A percentile compares a stretch with the other conserved stretches of the same genome.
These are phyloP conservation scores for Symbiotaphrina buchneri DNA, from an alignment of 495 filamentous ascomycete species.

Conservation along the genomic window DNA sequence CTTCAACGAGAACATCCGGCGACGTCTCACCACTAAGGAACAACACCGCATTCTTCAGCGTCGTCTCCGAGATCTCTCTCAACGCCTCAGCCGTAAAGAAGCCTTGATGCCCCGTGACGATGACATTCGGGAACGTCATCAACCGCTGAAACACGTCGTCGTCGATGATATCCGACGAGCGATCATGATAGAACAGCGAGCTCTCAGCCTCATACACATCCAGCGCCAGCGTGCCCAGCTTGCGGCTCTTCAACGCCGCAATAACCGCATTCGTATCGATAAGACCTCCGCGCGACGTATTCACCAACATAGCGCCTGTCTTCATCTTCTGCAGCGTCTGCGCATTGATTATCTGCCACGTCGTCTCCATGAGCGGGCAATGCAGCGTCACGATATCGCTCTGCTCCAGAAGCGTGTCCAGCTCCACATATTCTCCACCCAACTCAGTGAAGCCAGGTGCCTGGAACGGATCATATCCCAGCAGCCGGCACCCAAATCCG, in stretches of 20 bases:
- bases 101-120: slow-evolving; percentile 45
- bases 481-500: slow-evolving; percentile 37
- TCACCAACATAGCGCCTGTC: slow-evolving; percentile 35
- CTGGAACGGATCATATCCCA: slow-evolving; percentile 34
- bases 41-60: slow-evolving; percentile 35
- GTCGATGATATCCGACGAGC: slow-evolving; percentile 41
- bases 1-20: too few species aligned
- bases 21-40: too few species aligned
- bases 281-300: slow-evolving; percentile 41
- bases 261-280: slow-evolving; percentile 36
- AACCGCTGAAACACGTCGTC: slow-evolving; percentile 46
- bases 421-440: slow-evolving; percentile 23
- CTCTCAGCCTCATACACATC: slow-evolving; percentile 34
- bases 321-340: slow-evolving; percentile 29
- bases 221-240: slow-evolving; percentile 28
- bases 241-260: slow-evolving; percentile 30
- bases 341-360: slow-evolving; percentile 35
- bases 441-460: slow-evolving; percentile 21
- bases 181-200: slow-evolving; percentile 39
- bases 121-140: slow-evolving; percentile 46
- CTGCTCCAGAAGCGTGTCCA: slow-evolving; percentile 27
- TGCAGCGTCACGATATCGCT: slow-evolving; percentile 40
- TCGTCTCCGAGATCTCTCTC: slow-evolving; percentile 37
- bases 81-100: slow-evolving; percentile 49
- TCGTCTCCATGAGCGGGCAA: slow-evolving; percentile 36